Evolutionary conservation across 2,329 filamentous ascomycete genomes (phyloP), one percentile per base, ranked within the genome.

Genomic region (Davidsoniella australis): DNA sequence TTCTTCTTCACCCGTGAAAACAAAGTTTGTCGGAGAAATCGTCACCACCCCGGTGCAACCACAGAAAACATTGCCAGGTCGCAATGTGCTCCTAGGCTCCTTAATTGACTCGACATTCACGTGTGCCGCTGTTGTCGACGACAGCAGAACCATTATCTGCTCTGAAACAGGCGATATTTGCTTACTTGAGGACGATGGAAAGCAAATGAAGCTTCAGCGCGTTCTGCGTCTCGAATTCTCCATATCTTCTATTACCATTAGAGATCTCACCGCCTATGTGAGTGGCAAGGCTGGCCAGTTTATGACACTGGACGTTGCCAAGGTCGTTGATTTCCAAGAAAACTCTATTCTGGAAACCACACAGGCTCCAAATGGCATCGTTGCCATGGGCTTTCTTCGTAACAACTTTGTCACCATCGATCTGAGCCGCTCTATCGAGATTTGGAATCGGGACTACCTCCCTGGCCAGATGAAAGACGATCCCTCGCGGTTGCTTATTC

Each of bases 101-200:
- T 68, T 98, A 53, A 74, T 88, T 4, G 89, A 96, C 53, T 78
- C 79, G 6, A 89, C 80, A 0, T 96, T 98, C 58, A 85, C 80
- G 16, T 85, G 83, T 55, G 78, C 86, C 4, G 75, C 79, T 14
- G 69, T 76, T 14, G 74, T 94, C 33, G 80, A 82, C 37, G 76
- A 84, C 36, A 74, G 73, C 40, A 82, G 80, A 57, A 82, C 87
- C 16, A 74, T 96, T 39, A 69, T 96, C 40, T 91, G 86, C 64
- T 85, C 89, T 3, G 88, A 95, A 59, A 76, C 78, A 52, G 91
- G 91, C 24, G 82, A 93, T 58, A 70, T 98, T n/a, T 96, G 89
- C 62, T 68, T 94, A 26, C 69, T 95, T 29, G 83, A 95, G 54
- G 84, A 94, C 56, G 75, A 73, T 29, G 78, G 75, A 47, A 80